A percentile compares a stretch with the other conserved stretches of the same genome.
Evolutionary conservation across 495 filamentous ascomycete genomes (phyloP).

Genomic region (Trichocladium antarcticum): DNA sequence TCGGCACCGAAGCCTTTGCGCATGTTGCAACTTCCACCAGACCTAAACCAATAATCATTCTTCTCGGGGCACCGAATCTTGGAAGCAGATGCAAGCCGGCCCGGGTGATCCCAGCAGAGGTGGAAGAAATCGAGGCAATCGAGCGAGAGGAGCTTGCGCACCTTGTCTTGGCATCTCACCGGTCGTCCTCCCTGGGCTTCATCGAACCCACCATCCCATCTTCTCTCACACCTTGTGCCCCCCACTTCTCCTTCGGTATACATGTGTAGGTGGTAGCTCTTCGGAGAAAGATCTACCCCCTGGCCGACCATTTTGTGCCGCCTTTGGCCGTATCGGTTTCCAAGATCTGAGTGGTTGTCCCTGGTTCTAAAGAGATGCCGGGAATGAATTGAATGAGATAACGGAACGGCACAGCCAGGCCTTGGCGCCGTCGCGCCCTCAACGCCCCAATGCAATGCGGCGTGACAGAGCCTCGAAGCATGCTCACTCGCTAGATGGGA

Average conservation of each 20-base stretch:
- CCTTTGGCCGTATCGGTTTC: background rate
- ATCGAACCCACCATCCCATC: slow-evolving; percentile 24
- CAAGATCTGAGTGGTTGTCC: no score
- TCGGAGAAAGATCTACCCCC: background rate
- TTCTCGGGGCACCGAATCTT: background rate
- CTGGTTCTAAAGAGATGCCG: background rate
- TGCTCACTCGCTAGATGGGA: background rate
- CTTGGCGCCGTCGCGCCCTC: background rate
- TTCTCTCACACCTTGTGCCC: slow-evolving; percentile 1
- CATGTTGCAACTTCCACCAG: background rate
- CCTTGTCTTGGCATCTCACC: slow-evolving; percentile 17
- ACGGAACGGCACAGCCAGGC: background rate
- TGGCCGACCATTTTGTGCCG: slow-evolving; percentile 1
- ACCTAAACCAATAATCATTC: background rate
- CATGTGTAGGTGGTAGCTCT: background rate
- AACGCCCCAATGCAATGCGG: background rate
- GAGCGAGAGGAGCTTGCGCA: background rate
- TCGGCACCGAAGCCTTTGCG: background rate
- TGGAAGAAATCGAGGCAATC: background rate
- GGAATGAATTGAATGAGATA: background rate
- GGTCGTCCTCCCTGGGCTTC: slow-evolving; percentile 18
- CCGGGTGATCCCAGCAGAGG: background rate
- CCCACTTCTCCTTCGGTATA: background rate
- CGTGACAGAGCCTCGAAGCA: slow-evolving; percentile 1
- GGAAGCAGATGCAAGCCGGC: slow-evolving; percentile 7